Evolutionary conservation across 345 rosid species (phyloP).

Genomic region (Pistacia integerrima): DNA sequence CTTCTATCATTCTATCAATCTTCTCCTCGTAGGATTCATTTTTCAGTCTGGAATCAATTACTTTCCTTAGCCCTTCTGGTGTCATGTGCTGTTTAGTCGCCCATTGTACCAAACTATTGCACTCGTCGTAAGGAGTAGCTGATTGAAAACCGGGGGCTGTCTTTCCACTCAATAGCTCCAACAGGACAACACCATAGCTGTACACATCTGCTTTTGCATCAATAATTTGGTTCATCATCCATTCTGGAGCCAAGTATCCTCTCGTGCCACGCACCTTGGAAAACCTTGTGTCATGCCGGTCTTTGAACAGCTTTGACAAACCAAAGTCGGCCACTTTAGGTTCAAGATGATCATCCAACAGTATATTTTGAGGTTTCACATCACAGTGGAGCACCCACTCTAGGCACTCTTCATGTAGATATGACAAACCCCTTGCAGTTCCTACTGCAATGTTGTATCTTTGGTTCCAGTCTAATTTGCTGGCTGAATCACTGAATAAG

Average conservation of each 20-base stretch:
- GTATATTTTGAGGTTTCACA: slow-evolving; percentile 31
- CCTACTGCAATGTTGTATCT: slow-evolving; percentile 31
- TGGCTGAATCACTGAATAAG: slow-evolving; percentile 15
- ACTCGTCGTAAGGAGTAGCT: background rate
- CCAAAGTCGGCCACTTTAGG: slow-evolving; percentile 30
- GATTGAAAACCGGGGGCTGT: slow-evolving; percentile 13
- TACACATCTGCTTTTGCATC: slow-evolving; percentile 40
- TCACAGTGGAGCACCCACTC: slow-evolving; percentile 36
- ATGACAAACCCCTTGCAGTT: slow-evolving; percentile 33
- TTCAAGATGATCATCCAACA: slow-evolving; percentile 16
- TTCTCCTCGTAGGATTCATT: slow-evolving; percentile 4
- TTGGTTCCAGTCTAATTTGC: slow-evolving; percentile 24
- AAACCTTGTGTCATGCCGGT: background rate
- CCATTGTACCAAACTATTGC: slow-evolving; percentile 16
- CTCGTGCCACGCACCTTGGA: slow-evolving; percentile 21
- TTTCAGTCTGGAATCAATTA: slow-evolving; percentile 20
- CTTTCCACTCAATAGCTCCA: slow-evolving; percentile 35
- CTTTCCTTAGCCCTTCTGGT: background rate
- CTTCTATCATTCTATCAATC: slow-evolving; percentile 16
- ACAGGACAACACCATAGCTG: slow-evolving; percentile 38
- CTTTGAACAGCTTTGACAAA: slow-evolving; percentile 26
- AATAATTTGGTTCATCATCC: slow-evolving; percentile 27
- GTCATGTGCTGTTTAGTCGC: background rate
- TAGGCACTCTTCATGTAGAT: slow-evolving; percentile 38
- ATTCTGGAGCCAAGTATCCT: slow-evolving; percentile 32